Base-by-base conservation (phyloP, 371 early-diverging fungal species). In the Batkoa obscura region DNA sequence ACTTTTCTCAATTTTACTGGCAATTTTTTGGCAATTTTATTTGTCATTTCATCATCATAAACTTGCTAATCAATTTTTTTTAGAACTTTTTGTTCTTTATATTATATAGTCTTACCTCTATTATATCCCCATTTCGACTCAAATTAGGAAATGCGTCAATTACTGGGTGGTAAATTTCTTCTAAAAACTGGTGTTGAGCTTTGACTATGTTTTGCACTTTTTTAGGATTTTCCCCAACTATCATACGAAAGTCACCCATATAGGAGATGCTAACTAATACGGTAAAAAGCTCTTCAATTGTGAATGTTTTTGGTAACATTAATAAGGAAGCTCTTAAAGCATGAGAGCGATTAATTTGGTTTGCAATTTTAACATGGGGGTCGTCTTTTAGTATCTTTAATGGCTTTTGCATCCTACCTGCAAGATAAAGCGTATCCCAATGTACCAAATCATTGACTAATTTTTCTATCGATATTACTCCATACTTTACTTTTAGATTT, bases 331-430 rank as follows among this genome's bases (percentile, higher is more conserved):
- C 80, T 1, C 91, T 76, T 1, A 90, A 73, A 5, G 95, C 91
- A 60, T 83, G 82, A 17, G 83, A 76, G 53, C 89, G 68, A 63
- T 96, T 96, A 56, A 83, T 78, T 58, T 87, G 86, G 63, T 84
- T 84, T 0, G 89, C 86, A 33, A 89, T 69, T 23, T 81, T 76
- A 34, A 94, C 81, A 42, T 89, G 74, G 48, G 90, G 81, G 68
- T 94, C 92, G 50, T 88, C 85, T 38, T 86, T 75, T 52, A 96
- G 66, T 9, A 90, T 82, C 58, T 81, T 83, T 68, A 88, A 86
- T 33, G 98, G 98, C 63, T 97, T 97, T 59, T 95, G 95, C 80
- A 95, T 81, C 42, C 98, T 80, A 5, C 98, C 98, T 0, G 98
- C 93, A 13, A 95, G 59, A 66, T 95, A 95, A 59, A 94, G 70